phyloP scores from a whole-genome alignment of 1,139 yeast genomes.

The Suhomyces choctaworum region DNA sequence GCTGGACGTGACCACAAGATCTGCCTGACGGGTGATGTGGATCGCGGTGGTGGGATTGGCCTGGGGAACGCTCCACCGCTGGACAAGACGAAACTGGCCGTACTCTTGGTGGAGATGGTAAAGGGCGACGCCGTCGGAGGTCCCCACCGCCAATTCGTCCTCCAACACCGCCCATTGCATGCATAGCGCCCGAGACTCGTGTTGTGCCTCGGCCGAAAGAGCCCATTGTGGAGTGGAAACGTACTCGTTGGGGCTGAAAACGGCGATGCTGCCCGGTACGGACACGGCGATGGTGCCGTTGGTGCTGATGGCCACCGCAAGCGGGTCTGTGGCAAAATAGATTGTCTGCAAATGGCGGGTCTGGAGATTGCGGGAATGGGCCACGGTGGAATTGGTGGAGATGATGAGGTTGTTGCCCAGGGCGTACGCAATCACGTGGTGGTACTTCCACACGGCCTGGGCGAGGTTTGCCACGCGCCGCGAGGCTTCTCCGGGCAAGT shows the following conservation, averaged over 20 bases:
- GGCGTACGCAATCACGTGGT: conserved; percentile 70
- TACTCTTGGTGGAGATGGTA: conserved; percentile 53
- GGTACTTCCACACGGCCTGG: conserved; percentile 68
- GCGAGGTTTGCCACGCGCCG: conserved; percentile 53
- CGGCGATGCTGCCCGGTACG: conserved; percentile 28
- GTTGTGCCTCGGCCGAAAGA: conserved; percentile 23
- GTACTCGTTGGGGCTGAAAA: conserved; percentile 50
- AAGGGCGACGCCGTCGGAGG: conserved; percentile 49
- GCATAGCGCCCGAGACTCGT: conserved; percentile 42
- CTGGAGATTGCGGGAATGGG: conserved; percentile 1
- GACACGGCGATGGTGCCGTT: conserved; percentile 61
- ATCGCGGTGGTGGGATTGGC: conserved; percentile 58
- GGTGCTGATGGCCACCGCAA: conserved; percentile 61
- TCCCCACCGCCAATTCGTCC: conserved; percentile 63
- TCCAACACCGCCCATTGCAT: conserved; percentile 66
- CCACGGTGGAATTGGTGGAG: conserved; percentile 19
- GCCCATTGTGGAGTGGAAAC: conserved; percentile 52
- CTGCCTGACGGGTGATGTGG: conserved; percentile 62
- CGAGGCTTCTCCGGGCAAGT: conserved; percentile 86
- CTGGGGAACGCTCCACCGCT: conserved; percentile 58
- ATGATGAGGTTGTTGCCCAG: conserved; percentile 87
- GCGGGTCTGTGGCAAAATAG: conserved; percentile 66
- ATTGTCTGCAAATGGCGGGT: conserved; percentile 66
- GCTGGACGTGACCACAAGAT: conserved; percentile 59
- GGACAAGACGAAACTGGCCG: conserved; percentile 32